A percentile compares a stretch with the other conserved stretches of the same genome.
Conservation (phyloP, 2,329 filamentous ascomycete species). For the Fusarium proliferatum region DNA sequence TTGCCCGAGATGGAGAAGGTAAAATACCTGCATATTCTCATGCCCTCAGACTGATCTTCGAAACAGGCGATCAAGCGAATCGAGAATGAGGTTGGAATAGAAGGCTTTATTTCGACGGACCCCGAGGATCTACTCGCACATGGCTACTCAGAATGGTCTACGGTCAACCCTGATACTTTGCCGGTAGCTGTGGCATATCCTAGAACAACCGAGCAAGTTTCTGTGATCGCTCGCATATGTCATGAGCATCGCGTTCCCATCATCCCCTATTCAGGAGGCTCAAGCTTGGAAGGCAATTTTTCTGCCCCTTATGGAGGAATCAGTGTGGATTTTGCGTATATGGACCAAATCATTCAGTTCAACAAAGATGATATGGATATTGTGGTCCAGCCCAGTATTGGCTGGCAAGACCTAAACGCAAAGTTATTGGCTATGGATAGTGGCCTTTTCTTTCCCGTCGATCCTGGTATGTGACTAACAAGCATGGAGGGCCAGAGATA, state of each 20-base stretch:
- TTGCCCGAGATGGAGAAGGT: constrained; percentile 57
- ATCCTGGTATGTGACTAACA: constrained; percentile 69
- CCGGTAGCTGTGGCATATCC: constrained; percentile 75
- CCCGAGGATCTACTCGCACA: constrained; percentile 70
- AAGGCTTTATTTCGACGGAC: constrained; percentile 71
- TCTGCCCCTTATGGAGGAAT: constrained; percentile 87
- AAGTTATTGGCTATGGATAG: constrained; percentile 73
- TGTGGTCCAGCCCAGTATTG: constrained; percentile 89
- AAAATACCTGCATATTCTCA: constrained; percentile 28
- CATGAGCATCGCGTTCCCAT: constrained; percentile 84
- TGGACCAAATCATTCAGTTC: constrained; percentile 84
- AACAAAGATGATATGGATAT: constrained; percentile 92
- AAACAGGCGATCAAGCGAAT: constrained; percentile 67
- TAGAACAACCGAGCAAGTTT: constrained; percentile 69
- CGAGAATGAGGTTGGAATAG: constrained; percentile 57
- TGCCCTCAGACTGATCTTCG: constrained; percentile 8
- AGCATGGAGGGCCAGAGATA: too few relatives aligned
- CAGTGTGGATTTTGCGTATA: constrained; percentile 88
- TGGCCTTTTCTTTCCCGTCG: constrained; percentile 90
- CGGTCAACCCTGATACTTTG: constrained; percentile 67
- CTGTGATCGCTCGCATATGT: constrained; percentile 74
- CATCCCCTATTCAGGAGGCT: constrained; percentile 87
- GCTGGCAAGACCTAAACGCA: constrained; percentile 92
- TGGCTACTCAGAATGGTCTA: constrained; percentile 76
- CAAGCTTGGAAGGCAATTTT: constrained; percentile 90